phyloP scores from a whole-genome alignment of 1,284 basidiomycete species.

The Athelia sp. region DNA sequence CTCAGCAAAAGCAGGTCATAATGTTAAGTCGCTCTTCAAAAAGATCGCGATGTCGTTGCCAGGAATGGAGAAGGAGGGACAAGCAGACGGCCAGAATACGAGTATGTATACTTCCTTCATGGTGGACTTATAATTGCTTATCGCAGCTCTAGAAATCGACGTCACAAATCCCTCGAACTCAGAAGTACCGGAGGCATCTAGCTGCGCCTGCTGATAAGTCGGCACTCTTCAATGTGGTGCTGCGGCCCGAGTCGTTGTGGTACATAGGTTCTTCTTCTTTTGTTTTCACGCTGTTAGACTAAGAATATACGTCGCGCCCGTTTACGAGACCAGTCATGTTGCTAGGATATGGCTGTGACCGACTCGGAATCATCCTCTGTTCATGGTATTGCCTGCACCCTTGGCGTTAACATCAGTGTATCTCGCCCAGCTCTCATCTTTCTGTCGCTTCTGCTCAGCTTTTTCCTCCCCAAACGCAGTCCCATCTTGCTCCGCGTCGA shows the following conservation, averaged over 20 bases:
- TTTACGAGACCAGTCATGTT: too few species aligned
- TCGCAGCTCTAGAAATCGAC: conserved; percentile 65
- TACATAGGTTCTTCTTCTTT: background rate
- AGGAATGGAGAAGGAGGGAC: conserved; percentile 86
- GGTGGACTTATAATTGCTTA: conserved; percentile 2
- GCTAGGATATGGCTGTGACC: background rate
- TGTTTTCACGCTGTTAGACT: too few species aligned
- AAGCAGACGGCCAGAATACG: conserved; percentile 63
- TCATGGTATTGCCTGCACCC: conserved; percentile 94
- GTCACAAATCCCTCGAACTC: conserved; percentile 61
- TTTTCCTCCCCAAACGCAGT: conserved; percentile 66
- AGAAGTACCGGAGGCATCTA: conserved; percentile 73
- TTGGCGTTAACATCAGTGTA: conserved; percentile 78
- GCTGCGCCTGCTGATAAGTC: conserved; percentile 61
- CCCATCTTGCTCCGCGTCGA: conserved; percentile 85
- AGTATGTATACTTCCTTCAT: conserved; percentile 42
- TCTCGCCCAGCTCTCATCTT: conserved; percentile 85
- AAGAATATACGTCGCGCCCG: background rate
- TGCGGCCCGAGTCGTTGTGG: background rate
- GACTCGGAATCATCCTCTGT: conserved; percentile 59
- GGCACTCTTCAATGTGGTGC: background rate
- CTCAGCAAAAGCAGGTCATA: conserved; percentile 98
- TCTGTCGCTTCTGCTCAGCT: conserved; percentile 70
- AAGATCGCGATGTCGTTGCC: conserved; percentile 99
- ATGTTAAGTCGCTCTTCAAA: conserved; percentile 98